Percentiles rank a stretch among this genome's conserved stretches.
These are phyloP conservation scores for Pythium angustatum DNA, from an alignment of 352 stramenopile genomes.

Conservation along the genomic window DNA sequence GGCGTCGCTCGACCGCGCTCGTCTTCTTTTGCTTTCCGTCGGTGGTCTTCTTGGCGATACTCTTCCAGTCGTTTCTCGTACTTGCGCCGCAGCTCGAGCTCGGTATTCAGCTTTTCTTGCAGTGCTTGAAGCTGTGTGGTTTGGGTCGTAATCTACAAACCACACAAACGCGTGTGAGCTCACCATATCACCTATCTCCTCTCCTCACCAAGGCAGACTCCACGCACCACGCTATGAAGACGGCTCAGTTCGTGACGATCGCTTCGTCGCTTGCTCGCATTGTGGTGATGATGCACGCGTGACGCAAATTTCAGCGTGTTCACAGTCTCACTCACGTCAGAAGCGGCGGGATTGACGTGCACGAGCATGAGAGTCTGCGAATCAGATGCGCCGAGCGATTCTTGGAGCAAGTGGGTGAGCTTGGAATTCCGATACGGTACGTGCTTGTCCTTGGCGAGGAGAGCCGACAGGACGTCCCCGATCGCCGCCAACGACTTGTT, in stretches of 20 bases:
- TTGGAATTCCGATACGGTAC: conserved; percentile 86
- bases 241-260: conserved; percentile 65
- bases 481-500: conserved; percentile 81
- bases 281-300: conserved; percentile 49
- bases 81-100: conserved; percentile 70
- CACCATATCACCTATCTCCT: background rate
- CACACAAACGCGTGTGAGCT: background rate
- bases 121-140: conserved; percentile 60
- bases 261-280: conserved; percentile 38
- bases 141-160: conserved; percentile 55
- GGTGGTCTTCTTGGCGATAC: conserved; percentile 65
- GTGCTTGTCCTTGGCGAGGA: conserved; percentile 79
- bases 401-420: conserved; percentile 82
- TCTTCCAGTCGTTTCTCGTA: conserved; percentile 78
- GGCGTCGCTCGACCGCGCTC: conserved; percentile 25
- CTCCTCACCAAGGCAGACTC: too few species aligned
- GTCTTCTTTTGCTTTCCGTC: conserved; percentile 49
- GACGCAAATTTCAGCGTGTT: conserved; percentile 81
- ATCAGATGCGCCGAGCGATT: conserved; percentile 50
- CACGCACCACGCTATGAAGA: conserved; percentile 61
- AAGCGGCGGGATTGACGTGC: conserved; percentile 53
- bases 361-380: conserved; percentile 61
- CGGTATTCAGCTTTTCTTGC: conserved; percentile 63
- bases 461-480: conserved; percentile 64
- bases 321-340: conserved; percentile 67